Conservation (phyloP, 208 protist genomes). For the Wallacemonas rigidus region DNA sequence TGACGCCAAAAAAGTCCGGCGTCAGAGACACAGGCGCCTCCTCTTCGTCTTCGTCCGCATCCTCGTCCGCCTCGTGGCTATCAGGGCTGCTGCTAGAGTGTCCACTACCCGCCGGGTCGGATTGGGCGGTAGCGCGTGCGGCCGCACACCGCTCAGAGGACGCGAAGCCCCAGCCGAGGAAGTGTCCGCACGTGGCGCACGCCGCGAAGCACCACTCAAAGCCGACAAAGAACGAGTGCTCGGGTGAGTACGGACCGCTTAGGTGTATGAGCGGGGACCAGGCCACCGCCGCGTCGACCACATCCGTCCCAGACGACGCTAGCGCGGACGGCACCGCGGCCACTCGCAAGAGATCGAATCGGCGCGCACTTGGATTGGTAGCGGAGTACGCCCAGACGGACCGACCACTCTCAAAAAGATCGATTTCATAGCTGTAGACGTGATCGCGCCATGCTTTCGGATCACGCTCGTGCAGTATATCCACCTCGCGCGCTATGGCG, state of each 20-base stretch:
- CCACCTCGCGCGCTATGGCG: slow-evolving; percentile 42
- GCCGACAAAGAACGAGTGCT: slow-evolving; percentile 82
- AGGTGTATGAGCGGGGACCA: slow-evolving; percentile 22
- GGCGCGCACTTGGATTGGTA: slow-evolving; percentile 59
- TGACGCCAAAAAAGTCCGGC: slow-evolving; percentile 71
- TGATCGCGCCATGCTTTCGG: slow-evolving; percentile 43
- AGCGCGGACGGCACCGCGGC: not conserved
- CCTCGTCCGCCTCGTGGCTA: not conserved
- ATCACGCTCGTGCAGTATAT: slow-evolving; percentile 49
- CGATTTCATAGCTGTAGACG: slow-evolving; percentile 77
- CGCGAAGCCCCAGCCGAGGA: slow-evolving; percentile 83
- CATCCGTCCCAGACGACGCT: not conserved
- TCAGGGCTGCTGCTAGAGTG: not conserved
- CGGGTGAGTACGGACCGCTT: slow-evolving; percentile 41
- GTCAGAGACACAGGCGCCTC: not conserved
- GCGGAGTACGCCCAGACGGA: slow-evolving; percentile 80
- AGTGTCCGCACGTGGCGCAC: slow-evolving; percentile 61
- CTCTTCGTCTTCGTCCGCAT: not conserved
- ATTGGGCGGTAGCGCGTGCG: not conserved
- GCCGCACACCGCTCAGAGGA: slow-evolving; percentile 19
- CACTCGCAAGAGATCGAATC: slow-evolving; percentile 80
- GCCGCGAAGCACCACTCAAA: slow-evolving; percentile 68
- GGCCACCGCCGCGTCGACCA: not conserved
- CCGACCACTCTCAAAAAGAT: slow-evolving; percentile 54
- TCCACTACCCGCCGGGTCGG: not conserved